Percentiles rank a stretch among this genome's conserved stretches.
Evolutionary conservation across 257 asterid genomes (phyloP).

Genomic region (Datura wrightii): DNA sequence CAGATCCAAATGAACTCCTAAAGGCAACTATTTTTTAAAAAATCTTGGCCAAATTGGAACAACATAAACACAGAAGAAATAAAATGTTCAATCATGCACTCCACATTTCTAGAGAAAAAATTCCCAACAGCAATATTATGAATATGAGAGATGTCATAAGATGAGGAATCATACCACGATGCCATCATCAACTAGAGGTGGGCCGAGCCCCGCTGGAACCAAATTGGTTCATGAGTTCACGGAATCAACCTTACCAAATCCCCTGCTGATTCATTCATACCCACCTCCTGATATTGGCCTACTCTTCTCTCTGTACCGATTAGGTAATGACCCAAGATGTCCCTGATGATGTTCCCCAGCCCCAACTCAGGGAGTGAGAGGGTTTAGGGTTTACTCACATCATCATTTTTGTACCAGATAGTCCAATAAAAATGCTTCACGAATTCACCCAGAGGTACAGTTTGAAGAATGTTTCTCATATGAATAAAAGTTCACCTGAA

Average conservation of each 20-base stretch:
- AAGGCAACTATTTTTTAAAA: neutral
- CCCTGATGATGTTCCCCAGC: constrained; percentile 45
- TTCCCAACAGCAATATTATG: neutral
- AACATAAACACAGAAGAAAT: neutral
- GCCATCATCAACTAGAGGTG: constrained; percentile 59
- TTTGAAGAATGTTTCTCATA: neutral
- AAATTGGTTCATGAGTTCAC: constrained; percentile 48
- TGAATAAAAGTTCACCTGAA: neutral
- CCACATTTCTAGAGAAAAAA: neutral
- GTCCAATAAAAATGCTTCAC: neutral
- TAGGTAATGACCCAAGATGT: constrained; percentile 42
- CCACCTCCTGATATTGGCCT: constrained; percentile 80
- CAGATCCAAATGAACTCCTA: neutral
- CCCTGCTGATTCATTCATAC: constrained; percentile 53
- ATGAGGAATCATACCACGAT: constrained; percentile 42
- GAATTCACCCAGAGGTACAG: neutral
- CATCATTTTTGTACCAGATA: neutral
- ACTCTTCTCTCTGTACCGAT: constrained; percentile 44
- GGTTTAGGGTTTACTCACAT: neutral
- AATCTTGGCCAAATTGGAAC: neutral
- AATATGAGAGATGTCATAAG: neutral
- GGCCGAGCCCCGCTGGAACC: constrained; percentile 61
- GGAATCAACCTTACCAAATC: constrained; percentile 46
- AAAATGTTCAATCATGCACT: neutral
- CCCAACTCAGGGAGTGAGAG: constrained; percentile 3